Evolutionary conservation across 768 basidiomycete species (phyloP).

Genomic region (Phlebiopsis gigantea): DNA sequence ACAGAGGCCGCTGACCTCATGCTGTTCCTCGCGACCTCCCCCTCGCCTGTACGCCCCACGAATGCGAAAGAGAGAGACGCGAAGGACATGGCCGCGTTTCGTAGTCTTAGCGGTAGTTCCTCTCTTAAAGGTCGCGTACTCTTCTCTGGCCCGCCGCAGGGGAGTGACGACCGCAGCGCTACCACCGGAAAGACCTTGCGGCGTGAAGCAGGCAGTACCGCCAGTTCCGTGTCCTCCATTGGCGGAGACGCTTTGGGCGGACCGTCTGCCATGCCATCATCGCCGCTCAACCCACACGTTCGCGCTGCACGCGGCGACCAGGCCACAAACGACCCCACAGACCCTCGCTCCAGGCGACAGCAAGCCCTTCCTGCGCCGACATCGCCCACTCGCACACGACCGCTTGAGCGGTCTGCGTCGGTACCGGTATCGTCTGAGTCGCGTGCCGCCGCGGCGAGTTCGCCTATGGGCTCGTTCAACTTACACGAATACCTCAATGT

Average conservation of each 20-base stretch:
- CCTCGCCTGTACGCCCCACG: conserved; percentile 66
- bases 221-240: conserved; percentile 36
- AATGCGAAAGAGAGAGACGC: conserved; percentile 40
- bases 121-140: conserved; percentile 64
- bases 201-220: conserved; percentile 37
- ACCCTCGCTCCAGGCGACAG: conserved; percentile 16
- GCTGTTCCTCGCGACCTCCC: conserved; percentile 80
- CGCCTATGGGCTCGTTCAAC: conserved; percentile 45
- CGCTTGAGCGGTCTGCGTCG: conserved; percentile 9
- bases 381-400: conserved; percentile 3
- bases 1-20: conserved; percentile 85
- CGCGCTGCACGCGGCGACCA: conserved; percentile 19
- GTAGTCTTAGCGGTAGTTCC: conserved; percentile 45
- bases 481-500: conserved; percentile 70
- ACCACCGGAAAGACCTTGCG: conserved; percentile 15
- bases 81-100: conserved; percentile 51
- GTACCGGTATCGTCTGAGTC: conserved; percentile 6
- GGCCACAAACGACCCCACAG: conserved; percentile 29
- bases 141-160: conserved; percentile 38
- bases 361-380: conserved; percentile 4
- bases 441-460: conserved; percentile 25
- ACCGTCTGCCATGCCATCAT: conserved; percentile 1
- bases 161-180: conserved; percentile 16
- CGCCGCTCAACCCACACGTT: conserved; percentile 11
- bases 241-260: conserved; percentile 13